Evolutionary conservation across 352 stramenopile genomes (phyloP), one percentile per base, ranked within the genome.

Genomic region (Phytophthora podocarpi): DNA sequence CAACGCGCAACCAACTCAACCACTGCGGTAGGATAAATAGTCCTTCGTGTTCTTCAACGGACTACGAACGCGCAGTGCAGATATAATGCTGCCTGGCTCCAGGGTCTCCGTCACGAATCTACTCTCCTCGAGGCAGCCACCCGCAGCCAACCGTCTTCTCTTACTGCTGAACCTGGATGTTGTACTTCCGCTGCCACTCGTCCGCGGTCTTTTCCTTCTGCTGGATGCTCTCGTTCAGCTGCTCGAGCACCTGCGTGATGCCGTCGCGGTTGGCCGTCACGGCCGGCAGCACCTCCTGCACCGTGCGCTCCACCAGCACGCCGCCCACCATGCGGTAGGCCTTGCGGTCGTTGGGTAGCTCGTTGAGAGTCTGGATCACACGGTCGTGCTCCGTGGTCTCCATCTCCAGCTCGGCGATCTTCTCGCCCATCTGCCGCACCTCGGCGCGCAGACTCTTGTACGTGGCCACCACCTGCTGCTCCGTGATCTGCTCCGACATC

Each of bases 241-340:
- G 85, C 13, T 59, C 54, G 24, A 94, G 69, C 40, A 94, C 80
- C 56, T 94, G 84, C 36, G 79, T 64, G 41, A 95, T 91, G 15
- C 85, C 83, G 37, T 95, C 81, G 63, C 82, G 83, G 67, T 94
- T 95, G 39, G 82, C 64, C 18, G 53, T 76, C 24, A 99, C 95
- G 6, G 91, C 96, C 6, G 96, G 96, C 31, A 98, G 82, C 37
- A 99, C 96, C 67, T 99, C 96, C 64, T 89, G 65, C 20, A 99
- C 96, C 28, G 95, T 98, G 40, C 96, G 94, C 79, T 99, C 96
- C 42, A 99, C 96, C 32, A 99, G 75, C 28, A 99, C 96, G 30
- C 96, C 96, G 46, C 96, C 97, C 11, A 99, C 93, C 77, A 99
- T 92, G 59, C 96, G 91, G 66, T 97, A 99, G 5, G 96, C 96